Base-by-base conservation (phyloP, 768 basidiomycete species). In the Mycena galopus region DNA sequence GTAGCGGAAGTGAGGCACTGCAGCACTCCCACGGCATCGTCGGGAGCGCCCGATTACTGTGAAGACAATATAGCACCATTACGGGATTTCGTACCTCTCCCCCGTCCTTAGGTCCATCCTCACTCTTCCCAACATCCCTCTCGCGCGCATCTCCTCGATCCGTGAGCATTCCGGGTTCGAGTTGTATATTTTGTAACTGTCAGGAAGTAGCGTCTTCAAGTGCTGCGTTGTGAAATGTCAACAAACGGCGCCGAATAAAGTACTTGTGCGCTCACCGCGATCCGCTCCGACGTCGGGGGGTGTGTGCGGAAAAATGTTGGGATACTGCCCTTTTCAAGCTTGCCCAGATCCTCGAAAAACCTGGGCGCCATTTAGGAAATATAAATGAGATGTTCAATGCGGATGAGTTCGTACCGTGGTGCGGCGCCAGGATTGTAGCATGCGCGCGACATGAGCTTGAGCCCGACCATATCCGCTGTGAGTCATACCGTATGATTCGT, bases 371-470 rank as follows among this genome's bases (percentile, higher is more conserved):
- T 21, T 67, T 27, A 9, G 50, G 2, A 27, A 12, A n/a, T n/a
- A n/a, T 5, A n/a, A n/a, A 51, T 12, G 5, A 12, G 27, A 25
- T 51, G 8, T 2, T 21, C 14, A 3, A 12, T 12, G 50, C n/a
- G 12, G 50, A 51, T 4, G 19, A 56, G 1, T 23, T 25, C 25
- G 75, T 77, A 96, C 95, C 87, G 86, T 14, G 93, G 90, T 4
- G 94, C 89, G 25, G 92, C 93, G n/a, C 80, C 83, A 0, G 97
- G 96, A 78, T 98, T 89, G 79, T 90, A 98, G 82, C 97, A 99
- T 0, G 96, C 97, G 75, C 86, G 88, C 60, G 95, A 87, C 84
- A 93, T 93, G 30, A 98, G 85, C 8, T 87, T 87, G 56, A 98
- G 80, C 10, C 97, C 97, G 61, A 99, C 93, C 33, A 89, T 86